Evolutionary conservation across 2,329 filamentous ascomycete genomes (phyloP).

Genomic region (Cladosporium sp.): DNA sequence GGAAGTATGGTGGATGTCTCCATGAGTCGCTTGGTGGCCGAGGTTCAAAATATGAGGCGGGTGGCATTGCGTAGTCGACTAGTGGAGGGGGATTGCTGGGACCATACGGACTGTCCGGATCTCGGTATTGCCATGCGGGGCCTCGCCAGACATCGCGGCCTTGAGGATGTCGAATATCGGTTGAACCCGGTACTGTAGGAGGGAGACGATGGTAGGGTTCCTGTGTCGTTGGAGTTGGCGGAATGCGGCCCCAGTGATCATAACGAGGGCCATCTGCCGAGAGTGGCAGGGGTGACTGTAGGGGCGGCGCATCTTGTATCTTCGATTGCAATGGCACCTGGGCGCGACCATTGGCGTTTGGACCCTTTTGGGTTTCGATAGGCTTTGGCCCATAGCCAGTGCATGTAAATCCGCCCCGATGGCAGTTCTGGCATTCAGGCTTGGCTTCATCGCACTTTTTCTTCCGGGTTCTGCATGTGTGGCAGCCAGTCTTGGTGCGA

Average conservation of each 20-base stretch:
- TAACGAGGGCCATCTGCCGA: slow-evolving; percentile 19
- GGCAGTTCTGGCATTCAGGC: slow-evolving; percentile 89
- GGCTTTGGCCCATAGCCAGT: slow-evolving; percentile 71
- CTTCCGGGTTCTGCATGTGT: slow-evolving; percentile 88
- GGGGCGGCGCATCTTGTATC: background rate
- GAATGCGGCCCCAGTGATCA: slow-evolving; percentile 26
- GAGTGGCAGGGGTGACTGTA: background rate
- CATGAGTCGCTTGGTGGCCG: slow-evolving; percentile 20
- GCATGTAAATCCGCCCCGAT: slow-evolving; percentile 85
- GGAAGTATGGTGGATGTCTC: slow-evolving; percentile 12
- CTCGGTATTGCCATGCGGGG: background rate
- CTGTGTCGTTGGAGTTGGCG: background rate
- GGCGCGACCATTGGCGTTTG: slow-evolving; percentile 12
- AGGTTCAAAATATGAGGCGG: slow-evolving; percentile 6
- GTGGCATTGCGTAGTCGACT: slow-evolving; percentile 1
- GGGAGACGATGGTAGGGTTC: background rate
- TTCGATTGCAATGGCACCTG: slow-evolving; percentile 24
- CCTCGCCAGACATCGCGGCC: slow-evolving; percentile 22
- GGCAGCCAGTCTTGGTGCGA: slow-evolving; percentile 90
- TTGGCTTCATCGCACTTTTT: slow-evolving; percentile 98
- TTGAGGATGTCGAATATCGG: background rate
- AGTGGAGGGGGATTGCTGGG: background rate
- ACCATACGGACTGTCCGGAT: background rate
- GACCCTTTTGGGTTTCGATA: background rate
- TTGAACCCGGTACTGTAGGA: background rate